Evolutionary conservation across 1,284 basidiomycete species (phyloP).

Genomic region (Fomitopsis pinicola): DNA sequence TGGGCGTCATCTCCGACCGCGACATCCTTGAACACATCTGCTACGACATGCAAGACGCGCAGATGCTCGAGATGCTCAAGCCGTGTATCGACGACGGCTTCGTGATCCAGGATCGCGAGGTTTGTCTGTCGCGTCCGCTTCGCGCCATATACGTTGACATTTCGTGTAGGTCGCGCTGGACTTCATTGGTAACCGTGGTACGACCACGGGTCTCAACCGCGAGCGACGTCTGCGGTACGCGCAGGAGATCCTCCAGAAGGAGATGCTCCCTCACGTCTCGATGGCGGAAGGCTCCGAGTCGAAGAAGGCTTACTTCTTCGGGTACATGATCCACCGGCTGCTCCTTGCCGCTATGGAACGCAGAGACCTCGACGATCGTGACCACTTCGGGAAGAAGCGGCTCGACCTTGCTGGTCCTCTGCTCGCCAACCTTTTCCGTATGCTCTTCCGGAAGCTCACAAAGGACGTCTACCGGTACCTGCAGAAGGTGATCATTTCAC

Average conservation of each 20-base stretch:
- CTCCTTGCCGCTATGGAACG: constrained; percentile 91
- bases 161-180: constrained; percentile 72
- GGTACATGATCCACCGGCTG: constrained; percentile 99
- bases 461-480: constrained; percentile 97
- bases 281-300: constrained; percentile 95
- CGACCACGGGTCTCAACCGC: constrained; percentile 88
- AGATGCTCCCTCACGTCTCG: constrained; percentile 97
- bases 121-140: constrained; percentile 29
- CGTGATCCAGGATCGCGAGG: constrained; percentile 96
- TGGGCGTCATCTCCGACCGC: constrained; percentile 96
- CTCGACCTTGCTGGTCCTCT: constrained; percentile 95
- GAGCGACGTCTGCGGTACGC: constrained; percentile 95
- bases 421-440: constrained; percentile 93
- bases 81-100: constrained; percentile 99
- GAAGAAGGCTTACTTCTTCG: constrained; percentile 99
- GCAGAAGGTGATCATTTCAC: constrained; percentile 71
- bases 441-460: constrained; percentile 96
- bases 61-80: constrained; percentile 98
- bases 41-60: constrained; percentile 94
- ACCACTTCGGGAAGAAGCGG: constrained; percentile 99
- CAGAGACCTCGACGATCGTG: constrained; percentile 96
- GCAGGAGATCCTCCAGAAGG: constrained; percentile 97
- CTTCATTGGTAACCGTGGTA: constrained; percentile 98
- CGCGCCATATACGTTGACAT: constrained; percentile 10
- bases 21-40: constrained; percentile 99